Evolutionary conservation across 2,329 filamentous ascomycete species (phyloP).

Genomic region (Teratosphaeria epicoccoides): DNA sequence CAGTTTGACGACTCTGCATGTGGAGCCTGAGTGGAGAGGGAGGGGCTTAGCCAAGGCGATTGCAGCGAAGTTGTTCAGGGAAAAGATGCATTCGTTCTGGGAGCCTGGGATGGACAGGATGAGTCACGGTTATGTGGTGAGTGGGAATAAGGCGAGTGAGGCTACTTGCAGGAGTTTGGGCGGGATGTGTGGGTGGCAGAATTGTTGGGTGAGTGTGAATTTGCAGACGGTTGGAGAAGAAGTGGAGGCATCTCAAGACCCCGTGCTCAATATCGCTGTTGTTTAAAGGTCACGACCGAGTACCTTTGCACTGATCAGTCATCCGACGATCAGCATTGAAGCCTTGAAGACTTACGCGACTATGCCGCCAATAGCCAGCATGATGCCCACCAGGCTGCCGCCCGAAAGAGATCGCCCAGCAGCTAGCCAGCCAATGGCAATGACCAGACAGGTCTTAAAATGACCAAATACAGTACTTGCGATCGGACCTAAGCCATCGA

Average conservation of each 20-base stretch:
- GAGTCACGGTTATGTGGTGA: conserved; percentile 54
- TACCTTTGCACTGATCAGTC: not conserved
- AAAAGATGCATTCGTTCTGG: conserved; percentile 34
- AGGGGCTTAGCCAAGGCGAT: conserved; percentile 54
- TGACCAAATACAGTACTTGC: conserved; percentile 27
- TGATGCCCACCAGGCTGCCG: conserved; percentile 21
- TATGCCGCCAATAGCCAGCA: conserved; percentile 24
- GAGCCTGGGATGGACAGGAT: conserved; percentile 32
- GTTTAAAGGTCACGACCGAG: not conserved
- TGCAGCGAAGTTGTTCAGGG: conserved; percentile 46
- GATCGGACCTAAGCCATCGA: conserved; percentile 24
- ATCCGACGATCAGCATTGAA: not conserved
- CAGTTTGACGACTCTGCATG: conserved; percentile 51
- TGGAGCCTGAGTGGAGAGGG: conserved; percentile 49
- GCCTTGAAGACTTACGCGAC: conserved; percentile 15
- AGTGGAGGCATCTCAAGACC: not conserved
- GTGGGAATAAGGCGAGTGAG: conserved; percentile 50
- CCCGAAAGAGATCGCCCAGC: conserved; percentile 16
- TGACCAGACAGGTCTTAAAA: conserved; percentile 25
- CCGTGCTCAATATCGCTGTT: not conserved
- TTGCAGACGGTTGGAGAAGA: conserved; percentile 16
- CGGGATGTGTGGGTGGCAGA: conserved; percentile 44
- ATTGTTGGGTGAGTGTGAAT: conserved; percentile 29
- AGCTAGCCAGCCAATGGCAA: conserved; percentile 23
- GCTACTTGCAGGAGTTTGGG: conserved; percentile 53